Base-by-base conservation (phyloP, 805 yeast species). In the Yarrowia porcina region DNA sequence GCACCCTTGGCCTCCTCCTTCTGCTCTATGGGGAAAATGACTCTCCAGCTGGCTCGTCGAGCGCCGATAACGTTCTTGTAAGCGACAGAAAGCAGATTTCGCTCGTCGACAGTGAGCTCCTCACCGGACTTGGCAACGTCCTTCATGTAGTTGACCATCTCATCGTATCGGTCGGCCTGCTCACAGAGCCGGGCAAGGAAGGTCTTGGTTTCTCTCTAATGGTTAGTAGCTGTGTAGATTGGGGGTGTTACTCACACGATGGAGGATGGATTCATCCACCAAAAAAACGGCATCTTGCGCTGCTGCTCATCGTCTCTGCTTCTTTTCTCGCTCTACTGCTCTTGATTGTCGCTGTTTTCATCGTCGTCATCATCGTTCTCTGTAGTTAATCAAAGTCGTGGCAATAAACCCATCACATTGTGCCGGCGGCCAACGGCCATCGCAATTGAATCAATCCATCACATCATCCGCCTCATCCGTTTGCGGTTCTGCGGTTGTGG, bases 121-220 rank as follows among this genome's bases (percentile, higher is more conserved):
- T 89, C 92, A 67, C 97, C 97, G 45, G 96, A 85, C 44, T 96
- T 88, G 71, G 97, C 98, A 73, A 94, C 98, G 62, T 90, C 88
- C 79, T 93, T 92, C 97, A 93, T 93, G 82, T 90, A 90, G 78
- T 90, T 97, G 72, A 93, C 98, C 97, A 90, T 91, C 82, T 93
- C 98, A 82, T 94, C 98, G 77, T 92, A 94, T 80, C 98, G 96
- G 82, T 94, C 99, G 74, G 98, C 97, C 82, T 93, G 97, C 81
- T 93, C 98, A 74, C 97, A 97, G 76, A 94, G 87, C 77, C 94
- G 93, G 78, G 98, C 98, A 75, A 94, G 86, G 79, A 90, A 90
- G 72, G 90, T 96, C 71, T 96, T 88, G 81, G 90, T 92, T 85
- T 91, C 97, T 82, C 96, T 59, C 63, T 59, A 36, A 44, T 39